phyloP scores from a whole-genome alignment of 2,329 filamentous ascomycete genomes.

The Magnaporthiopsis rhizophila region DNA sequence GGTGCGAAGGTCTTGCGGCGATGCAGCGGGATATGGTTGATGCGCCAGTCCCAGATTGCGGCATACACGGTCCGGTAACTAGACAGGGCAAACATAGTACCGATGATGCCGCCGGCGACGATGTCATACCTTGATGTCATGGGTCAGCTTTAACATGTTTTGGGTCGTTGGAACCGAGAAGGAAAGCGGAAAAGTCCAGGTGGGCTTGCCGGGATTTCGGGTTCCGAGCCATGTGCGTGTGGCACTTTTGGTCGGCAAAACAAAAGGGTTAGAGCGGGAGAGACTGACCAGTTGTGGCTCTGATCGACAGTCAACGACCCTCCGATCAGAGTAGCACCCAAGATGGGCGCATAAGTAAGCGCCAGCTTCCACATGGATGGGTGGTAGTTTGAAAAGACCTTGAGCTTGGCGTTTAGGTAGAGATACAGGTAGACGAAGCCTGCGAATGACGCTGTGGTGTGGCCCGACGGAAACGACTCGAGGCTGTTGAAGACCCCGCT shows the following conservation, averaged over 20 bases:
- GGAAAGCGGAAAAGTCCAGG: no score
- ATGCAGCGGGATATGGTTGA: conserved; percentile 57
- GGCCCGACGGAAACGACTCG: conserved; percentile 65
- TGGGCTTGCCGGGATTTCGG: not conserved
- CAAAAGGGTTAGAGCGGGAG: not conserved
- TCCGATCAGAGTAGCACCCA: conserved; percentile 60
- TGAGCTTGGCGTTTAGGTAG: conserved; percentile 73
- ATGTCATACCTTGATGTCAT: conserved; percentile 49
- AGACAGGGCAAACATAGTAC: conserved; percentile 52
- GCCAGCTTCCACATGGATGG: conserved; percentile 67
- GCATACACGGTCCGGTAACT: conserved; percentile 61
- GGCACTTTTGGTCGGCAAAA: not conserved
- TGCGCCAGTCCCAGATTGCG: conserved; percentile 60
- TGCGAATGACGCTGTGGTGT: conserved; percentile 65
- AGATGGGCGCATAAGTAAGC: conserved; percentile 54
- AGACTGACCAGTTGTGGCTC: conserved; percentile 56
- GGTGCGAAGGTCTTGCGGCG: conserved; percentile 25
- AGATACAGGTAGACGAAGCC: conserved; percentile 63
- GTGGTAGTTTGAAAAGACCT: conserved; percentile 66
- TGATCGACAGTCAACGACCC: conserved; percentile 65
- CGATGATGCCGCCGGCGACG: conserved; percentile 55
- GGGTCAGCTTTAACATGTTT: not conserved
- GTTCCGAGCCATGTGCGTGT: not conserved
- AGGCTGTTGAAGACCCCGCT: conserved; percentile 59
- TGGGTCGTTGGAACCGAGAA: no score